Percentiles rank a stretch among this genome's conserved stretches.
phyloP scores from a whole-genome alignment of 129 eudicot genomes.

The sunflower (Helianthus annuus) region HanXRQr2.0-SUNRISE NC_035436.2:155587455-155587954 shows the following conservation, averaged over 20 bases:
- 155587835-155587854: constrained; percentile 1
- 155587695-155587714: not conserved
- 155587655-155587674: not conserved
- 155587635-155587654: not conserved
- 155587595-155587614: not conserved
- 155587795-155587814: not conserved
- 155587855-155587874: constrained; percentile 21
- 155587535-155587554: too few species aligned
- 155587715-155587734: not conserved
- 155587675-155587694: not conserved
- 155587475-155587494: too few species aligned
- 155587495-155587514: too few species aligned
- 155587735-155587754: not conserved
- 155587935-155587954: constrained; percentile 83
- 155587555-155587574: not conserved
- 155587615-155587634: not conserved
- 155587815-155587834: constrained; percentile 8
- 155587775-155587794: not conserved
- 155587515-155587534: too few species aligned
- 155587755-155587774: not conserved
- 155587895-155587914: constrained; percentile 91
- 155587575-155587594: not conserved
- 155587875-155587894: constrained; percentile 97
- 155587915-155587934: constrained; percentile 80
- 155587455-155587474: too few species aligned